Base-by-base conservation (phyloP, 1,284 basidiomycete species). In the Apiotrichum gamsii region DNA sequence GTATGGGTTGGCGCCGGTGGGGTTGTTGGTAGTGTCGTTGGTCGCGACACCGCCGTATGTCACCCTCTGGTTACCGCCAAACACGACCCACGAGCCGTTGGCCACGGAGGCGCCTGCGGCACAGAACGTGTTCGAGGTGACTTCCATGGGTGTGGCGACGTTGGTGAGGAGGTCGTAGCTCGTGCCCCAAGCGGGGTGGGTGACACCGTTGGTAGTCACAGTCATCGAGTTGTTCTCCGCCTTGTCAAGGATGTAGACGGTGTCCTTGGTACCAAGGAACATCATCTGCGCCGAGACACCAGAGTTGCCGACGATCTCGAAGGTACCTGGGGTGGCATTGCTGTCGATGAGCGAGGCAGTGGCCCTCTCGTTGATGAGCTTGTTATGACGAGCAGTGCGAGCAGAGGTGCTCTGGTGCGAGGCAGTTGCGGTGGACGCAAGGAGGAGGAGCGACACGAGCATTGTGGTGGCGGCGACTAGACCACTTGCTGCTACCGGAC, bases 81-180 rank as follows among this genome's bases (percentile, higher is more conserved):
- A 72, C 5, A 72, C 60, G 25, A 57, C 65, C 75, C 74, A 76
- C 6, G 70, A 71, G 13, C 77, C 77, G 54, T 78, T 75, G 6
- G 70, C 76, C 13, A 76, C 53, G 3, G 70, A 59, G 43, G 70
- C 66, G 11, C 77, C 76, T 25, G 74, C 76, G 4, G 74, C 74
- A 50, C 74, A 91, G 74, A 95, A 94, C 11, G 81, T 78, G 70
- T 94, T 93, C 30, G 85, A 87, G 39, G 71, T 64, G 40, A 94
- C 79, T 46, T 84, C 81, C 84, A 93, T 75, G 5, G 76, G 60
- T 3, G 73, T 71, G 28, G 64, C 71, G 23, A 53, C 49, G 61
- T 78, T 76, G 25, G 72, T 71, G 10, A 55, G 47, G 43, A 74
- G 61, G 52, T 76, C 69, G 55, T 76, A 77, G 41, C 69, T 72